phyloP scores from a whole-genome alignment of 176 grass and related monocot species.

The Cenchrus purpureus region DNA sequence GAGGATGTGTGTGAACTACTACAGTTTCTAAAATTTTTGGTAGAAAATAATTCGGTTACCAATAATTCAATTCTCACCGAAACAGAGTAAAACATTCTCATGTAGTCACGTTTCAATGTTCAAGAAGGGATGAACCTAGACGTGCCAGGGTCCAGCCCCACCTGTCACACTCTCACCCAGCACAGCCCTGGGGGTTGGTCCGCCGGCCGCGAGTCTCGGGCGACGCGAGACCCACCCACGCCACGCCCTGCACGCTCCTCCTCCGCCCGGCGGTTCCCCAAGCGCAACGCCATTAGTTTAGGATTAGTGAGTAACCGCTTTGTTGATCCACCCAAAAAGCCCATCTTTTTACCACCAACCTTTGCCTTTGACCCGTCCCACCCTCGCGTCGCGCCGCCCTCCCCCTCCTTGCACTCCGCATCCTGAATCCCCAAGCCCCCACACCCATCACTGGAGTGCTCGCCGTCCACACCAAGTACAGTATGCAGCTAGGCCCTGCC shows the following conservation, averaged over 20 bases:
- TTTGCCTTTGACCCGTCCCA: conserved; percentile 63
- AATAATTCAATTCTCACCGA: neutral
- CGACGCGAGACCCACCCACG: neutral
- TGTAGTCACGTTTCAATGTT: neutral
- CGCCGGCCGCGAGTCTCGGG: conserved; percentile 21
- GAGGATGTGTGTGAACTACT: neutral
- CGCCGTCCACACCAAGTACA: neutral
- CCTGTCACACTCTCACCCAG: neutral
- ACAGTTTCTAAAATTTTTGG: neutral
- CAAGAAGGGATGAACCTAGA: neutral
- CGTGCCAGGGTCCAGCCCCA: neutral
- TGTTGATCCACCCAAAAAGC: conserved; percentile 46
- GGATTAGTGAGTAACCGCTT: conserved; percentile 37
- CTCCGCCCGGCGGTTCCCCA: conserved; percentile 13
- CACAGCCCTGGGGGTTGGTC: neutral
- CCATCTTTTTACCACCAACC: conserved; percentile 46
- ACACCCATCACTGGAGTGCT: conserved; percentile 23
- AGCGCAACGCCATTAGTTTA: conserved; percentile 20
- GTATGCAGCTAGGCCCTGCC: neutral
- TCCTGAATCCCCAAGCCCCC: conserved; percentile 31
- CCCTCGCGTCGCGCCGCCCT: neutral
- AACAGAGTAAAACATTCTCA: neutral
- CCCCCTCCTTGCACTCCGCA: conserved; percentile 33
- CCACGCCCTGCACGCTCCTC: conserved; percentile 18
- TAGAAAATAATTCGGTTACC: no score